Evolutionary conservation across 805 yeast genomes (phyloP).

Genomic region (Saccharomycopsis oosterbeekiorum): DNA sequence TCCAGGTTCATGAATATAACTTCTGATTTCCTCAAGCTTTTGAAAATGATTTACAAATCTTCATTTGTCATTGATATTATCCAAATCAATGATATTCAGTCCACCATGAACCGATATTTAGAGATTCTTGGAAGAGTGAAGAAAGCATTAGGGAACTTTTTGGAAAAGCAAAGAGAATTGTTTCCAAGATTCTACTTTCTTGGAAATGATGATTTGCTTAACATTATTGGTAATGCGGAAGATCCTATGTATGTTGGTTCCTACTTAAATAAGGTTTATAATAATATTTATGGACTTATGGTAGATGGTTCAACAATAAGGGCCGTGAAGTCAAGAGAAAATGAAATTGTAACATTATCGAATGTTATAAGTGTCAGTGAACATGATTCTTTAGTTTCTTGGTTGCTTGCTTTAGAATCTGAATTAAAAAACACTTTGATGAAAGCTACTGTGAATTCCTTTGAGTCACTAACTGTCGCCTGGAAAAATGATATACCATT

Average conservation of each 20-base stretch:
- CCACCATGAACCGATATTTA: slow-evolving; percentile 37
- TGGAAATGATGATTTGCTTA: slow-evolving; percentile 84
- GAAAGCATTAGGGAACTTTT: slow-evolving; percentile 60
- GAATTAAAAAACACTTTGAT: slow-evolving; percentile 43
- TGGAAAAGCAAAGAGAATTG: slow-evolving; percentile 66
- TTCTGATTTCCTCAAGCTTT: slow-evolving; percentile 45
- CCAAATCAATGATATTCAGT: slow-evolving; percentile 38
- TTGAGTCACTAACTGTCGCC: slow-evolving; percentile 13
- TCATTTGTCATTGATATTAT: slow-evolving; percentile 47
- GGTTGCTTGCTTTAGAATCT: slow-evolving; percentile 52
- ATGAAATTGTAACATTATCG: slow-evolving; percentile 41
- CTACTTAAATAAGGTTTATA: slow-evolving; percentile 63
- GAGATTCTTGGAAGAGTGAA: slow-evolving; percentile 52
- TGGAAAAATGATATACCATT: slow-evolving; percentile 15
- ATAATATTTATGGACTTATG: slow-evolving; percentile 43
- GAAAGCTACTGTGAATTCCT: slow-evolving; percentile 24
- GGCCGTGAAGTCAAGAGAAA: slow-evolving; percentile 53
- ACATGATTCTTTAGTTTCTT: slow-evolving; percentile 40
- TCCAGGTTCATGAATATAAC: slow-evolving; percentile 55
- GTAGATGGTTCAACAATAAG: slow-evolving; percentile 29
- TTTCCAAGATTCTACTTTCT: slow-evolving; percentile 81
- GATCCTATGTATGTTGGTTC: slow-evolving; percentile 39
- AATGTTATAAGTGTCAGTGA: slow-evolving; percentile 36
- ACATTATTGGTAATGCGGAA: slow-evolving; percentile 59
- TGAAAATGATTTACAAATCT: slow-evolving; percentile 40